Conservation (phyloP, 139 green algal genomes). For the Closterium sp. region DNA sequence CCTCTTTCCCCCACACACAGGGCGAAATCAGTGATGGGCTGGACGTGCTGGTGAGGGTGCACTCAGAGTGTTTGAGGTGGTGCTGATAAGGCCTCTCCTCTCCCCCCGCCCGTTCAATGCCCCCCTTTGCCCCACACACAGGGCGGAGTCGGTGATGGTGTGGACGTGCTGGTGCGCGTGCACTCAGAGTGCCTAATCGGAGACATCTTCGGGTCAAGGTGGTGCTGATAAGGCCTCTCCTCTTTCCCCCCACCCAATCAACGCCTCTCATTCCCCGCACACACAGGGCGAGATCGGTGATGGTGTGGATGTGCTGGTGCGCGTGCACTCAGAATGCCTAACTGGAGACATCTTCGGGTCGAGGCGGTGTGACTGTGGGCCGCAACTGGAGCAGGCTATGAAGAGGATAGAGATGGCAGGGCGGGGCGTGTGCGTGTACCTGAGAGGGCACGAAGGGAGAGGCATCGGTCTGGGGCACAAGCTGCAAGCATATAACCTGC, state of each 20-base stretch:
- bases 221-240: no score
- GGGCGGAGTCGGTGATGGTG: no score
- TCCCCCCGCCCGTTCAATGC: no score
- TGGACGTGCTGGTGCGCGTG: no score
- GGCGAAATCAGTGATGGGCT: not conserved
- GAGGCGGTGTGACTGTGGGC: conserved; percentile 57
- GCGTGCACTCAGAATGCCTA: not conserved
- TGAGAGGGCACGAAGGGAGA: conserved; percentile 60
- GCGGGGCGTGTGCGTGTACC: conserved; percentile 59
- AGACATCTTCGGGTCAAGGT: no score
- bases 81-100: no score
- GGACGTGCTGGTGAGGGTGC: not conserved
- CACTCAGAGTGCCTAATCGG: no score
- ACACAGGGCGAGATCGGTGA: not conserved
- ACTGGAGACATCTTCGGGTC: not conserved
- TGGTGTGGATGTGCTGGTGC: not conserved
- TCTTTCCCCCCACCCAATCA: no score
- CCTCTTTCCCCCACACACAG: no score
- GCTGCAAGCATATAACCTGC: conserved; percentile 61
- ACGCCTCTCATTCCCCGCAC: conserved; percentile 60
- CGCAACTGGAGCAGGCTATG: conserved; percentile 55
- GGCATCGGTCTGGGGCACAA: conserved; percentile 62
- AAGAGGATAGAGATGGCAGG: conserved; percentile 52
- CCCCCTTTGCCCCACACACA: no score
- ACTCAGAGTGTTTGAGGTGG: not conserved